Conservation (phyloP, 768 basidiomycete species). For the Russula sp. region DNA sequence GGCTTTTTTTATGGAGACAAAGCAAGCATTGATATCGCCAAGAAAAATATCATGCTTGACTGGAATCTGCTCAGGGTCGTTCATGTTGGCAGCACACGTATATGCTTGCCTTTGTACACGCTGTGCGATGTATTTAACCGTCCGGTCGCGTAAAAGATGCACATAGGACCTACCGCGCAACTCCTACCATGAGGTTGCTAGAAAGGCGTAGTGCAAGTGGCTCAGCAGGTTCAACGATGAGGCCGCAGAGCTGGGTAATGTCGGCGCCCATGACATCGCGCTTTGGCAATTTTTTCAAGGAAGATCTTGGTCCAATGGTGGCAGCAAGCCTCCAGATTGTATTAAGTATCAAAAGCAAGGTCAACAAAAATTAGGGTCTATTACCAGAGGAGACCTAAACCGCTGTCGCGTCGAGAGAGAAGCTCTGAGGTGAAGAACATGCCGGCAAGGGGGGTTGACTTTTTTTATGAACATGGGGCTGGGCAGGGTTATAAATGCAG, state of each 20-base stretch:
- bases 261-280: constrained; percentile 82
- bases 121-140: constrained; percentile 24
- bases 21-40: constrained; percentile 74
- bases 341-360: not conserved
- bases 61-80: constrained; percentile 28
- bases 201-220: constrained; percentile 83
- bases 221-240: constrained; percentile 78
- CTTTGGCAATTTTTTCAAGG: constrained; percentile 76
- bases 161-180: constrained; percentile 57
- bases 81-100: not conserved
- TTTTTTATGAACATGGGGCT: not conserved
- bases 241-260: constrained; percentile 70
- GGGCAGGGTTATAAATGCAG: not conserved
- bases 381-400: constrained; percentile 85
- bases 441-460: not conserved
- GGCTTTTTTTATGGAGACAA: constrained; percentile 70
- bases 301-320: constrained; percentile 82
- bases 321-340: constrained; percentile 68
- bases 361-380: not conserved
- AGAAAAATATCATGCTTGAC: constrained; percentile 83
- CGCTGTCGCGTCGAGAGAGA: constrained; percentile 74
- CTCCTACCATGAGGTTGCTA: constrained; percentile 86
- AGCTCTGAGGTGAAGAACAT: constrained; percentile 91
- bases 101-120: constrained; percentile 43
- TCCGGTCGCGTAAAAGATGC: not conserved